A percentile compares a stretch with the other conserved stretches of the same genome.
These are phyloP conservation scores for Mycosarcoma maydis DNA, from an alignment of 1,284 basidiomycete species.

Conservation along the genomic window DNA sequence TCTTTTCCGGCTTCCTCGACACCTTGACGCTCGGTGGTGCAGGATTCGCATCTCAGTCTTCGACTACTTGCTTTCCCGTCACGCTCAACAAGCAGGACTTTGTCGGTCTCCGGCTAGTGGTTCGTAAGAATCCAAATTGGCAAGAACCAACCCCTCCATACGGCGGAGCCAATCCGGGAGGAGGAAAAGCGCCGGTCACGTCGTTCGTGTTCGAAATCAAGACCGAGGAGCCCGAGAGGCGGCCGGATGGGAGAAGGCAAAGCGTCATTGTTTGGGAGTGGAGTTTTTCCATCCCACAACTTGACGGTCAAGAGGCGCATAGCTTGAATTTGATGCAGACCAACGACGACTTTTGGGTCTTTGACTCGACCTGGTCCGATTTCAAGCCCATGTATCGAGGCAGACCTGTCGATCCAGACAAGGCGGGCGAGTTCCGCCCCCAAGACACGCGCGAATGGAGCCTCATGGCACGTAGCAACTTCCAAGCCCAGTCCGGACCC, in stretches of 20 bases:
- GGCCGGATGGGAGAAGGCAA: constrained; percentile 67
- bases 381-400: constrained; percentile 70
- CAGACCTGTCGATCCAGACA: constrained; percentile 57
- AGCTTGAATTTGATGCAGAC: constrained; percentile 15
- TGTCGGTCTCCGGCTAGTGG: constrained; percentile 37
- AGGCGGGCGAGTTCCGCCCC: constrained; percentile 35
- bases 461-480: constrained; percentile 58
- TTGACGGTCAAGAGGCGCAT: background rate
- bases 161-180: constrained; percentile 16
- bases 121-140: constrained; percentile 25
- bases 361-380: constrained; percentile 66
- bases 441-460: constrained; percentile 51
- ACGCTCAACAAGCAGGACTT: constrained; percentile 26
- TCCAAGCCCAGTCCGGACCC: constrained; percentile 48
- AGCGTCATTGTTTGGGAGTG: constrained; percentile 69
- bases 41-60: constrained; percentile 70
- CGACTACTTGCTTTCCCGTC: constrained; percentile 46
- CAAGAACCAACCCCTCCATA: constrained; percentile 13
- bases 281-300: constrained; percentile 57
- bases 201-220: constrained; percentile 69
- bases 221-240: constrained; percentile 59
- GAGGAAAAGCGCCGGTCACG: constrained; percentile 47
- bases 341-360: constrained; percentile 35
- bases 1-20: constrained; percentile 63
- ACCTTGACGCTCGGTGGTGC: constrained; percentile 70